phyloP scores from a whole-genome alignment of 78 protist genomes.

The Dictyostelium intermedium region DNA sequence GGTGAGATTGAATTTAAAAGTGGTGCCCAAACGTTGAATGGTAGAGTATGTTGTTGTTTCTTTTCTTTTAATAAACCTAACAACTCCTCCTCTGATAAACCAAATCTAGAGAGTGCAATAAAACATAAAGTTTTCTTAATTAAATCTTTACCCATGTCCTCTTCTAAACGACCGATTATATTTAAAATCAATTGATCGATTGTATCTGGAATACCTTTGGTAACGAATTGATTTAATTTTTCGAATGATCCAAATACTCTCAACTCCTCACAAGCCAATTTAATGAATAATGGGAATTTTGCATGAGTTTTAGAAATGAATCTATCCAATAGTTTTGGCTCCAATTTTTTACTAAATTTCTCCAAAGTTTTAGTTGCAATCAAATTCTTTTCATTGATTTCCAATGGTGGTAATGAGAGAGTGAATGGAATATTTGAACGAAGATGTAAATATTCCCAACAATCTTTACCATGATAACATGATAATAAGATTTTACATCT shows the following conservation, averaged over 20 bases:
- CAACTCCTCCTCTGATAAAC: constrained; percentile 33
- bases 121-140: constrained; percentile 51
- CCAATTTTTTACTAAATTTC: not conserved
- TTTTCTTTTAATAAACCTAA: constrained; percentile 36
- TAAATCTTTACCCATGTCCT: constrained; percentile 55
- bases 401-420: constrained; percentile 26
- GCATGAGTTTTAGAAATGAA: constrained; percentile 53
- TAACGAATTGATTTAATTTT: constrained; percentile 14
- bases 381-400: constrained; percentile 9
- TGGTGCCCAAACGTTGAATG: constrained; percentile 68
- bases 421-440: constrained; percentile 54
- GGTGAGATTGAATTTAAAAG: not conserved
- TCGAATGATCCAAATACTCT: constrained; percentile 61
- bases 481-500: not conserved
- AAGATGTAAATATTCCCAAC: constrained; percentile 71
- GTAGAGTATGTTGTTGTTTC: constrained; percentile 7
- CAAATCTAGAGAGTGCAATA: constrained; percentile 46
- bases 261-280: constrained; percentile 63
- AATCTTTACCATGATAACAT: constrained; percentile 56
- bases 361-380: constrained; percentile 33
- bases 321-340: constrained; percentile 39
- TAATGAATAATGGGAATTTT: constrained; percentile 41
- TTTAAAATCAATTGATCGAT: constrained; percentile 8
- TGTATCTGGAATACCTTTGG: constrained; percentile 53
- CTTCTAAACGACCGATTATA: constrained; percentile 43